phyloP scores from a whole-genome alignment of 2,329 filamentous ascomycete species.

The Talaromyces pinophilus region DNA sequence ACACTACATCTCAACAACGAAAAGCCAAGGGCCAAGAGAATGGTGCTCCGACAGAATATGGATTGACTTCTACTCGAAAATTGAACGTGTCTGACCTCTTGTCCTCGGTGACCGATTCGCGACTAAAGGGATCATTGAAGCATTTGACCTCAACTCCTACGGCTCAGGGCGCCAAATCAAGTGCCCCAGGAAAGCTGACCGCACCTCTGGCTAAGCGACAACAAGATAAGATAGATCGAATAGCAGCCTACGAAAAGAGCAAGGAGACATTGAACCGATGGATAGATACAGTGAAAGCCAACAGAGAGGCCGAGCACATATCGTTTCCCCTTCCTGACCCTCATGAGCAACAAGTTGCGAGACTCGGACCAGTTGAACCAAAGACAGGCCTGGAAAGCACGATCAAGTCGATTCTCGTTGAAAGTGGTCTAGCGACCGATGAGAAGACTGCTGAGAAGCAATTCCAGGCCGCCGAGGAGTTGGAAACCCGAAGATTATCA shows the following conservation, averaged over 20 bases:
- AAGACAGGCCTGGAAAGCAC: constrained; percentile 80
- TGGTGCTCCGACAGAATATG: constrained; percentile 62
- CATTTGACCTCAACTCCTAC: constrained; percentile 54
- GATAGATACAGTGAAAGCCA: constrained; percentile 93
- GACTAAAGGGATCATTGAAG: constrained; percentile 77
- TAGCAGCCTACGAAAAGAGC: constrained; percentile 82
- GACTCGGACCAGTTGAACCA: constrained; percentile 60
- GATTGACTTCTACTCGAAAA: constrained; percentile 62
- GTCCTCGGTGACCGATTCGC: constrained; percentile 69
- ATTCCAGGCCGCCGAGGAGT: constrained; percentile 67
- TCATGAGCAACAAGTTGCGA: constrained; percentile 59
- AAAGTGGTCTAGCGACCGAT: constrained; percentile 73
- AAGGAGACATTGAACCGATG: constrained; percentile 88
- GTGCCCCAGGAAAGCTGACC: constrained; percentile 69
- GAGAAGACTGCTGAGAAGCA: constrained; percentile 63
- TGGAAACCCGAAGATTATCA: constrained; percentile 71
- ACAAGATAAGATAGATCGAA: constrained; percentile 80
- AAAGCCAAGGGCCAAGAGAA: constrained; percentile 58
- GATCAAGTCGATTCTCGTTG: constrained; percentile 84
- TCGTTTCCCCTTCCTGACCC: constrained; percentile 81
- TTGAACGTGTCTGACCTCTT: constrained; percentile 76
- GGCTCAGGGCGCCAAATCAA: constrained; percentile 54
- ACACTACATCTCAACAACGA: constrained; percentile 37
- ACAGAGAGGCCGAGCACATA: constrained; percentile 86
- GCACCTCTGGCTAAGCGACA: constrained; percentile 82